Base-by-base conservation (phyloP, 805 yeast genomes). In the Schizosaccharomyces japonicus region DNA sequence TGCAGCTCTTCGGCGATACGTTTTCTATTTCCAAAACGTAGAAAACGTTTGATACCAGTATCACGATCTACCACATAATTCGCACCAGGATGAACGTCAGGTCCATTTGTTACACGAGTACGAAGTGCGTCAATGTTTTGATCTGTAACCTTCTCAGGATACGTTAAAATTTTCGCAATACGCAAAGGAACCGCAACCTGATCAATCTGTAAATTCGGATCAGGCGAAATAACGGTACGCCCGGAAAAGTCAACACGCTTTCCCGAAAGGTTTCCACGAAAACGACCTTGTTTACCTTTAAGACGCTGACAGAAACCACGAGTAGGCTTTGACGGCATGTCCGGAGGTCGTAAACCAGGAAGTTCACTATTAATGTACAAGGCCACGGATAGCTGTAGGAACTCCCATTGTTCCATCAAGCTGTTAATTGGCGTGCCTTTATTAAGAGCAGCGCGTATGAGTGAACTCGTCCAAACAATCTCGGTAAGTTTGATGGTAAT, bases 341-440 rank as follows among this genome's bases (percentile, higher is more conserved):
- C 66, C 3, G 68, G 64, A 28, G 47, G 36, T 10, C 39, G 36
- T 7, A 45, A 11, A 26, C 80, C 79, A 2, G 94, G 94, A 28
- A 94, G 79, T 63, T 90, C 99, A 1, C 95, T 82, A 61, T 90
- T 90, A 56, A 90, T 90, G 60, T 90, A 90, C 83, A 90, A 81
- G 19, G 98, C 99, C 45, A 90, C 85, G 1, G 94, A 80, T 47
- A 90, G 68, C 63, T 90, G 99, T 53, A 90, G 65, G 59, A 82
- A 90, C 58, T 90, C 99, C 99, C 99, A 90, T 58, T 90, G 98
- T 58, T 87, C 96, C 95, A 90, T 85, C 63, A 90, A 69, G 56
- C 82, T 82, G 53, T 83, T 81, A 57, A 92, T 77, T 13, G 95
- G 75, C 52, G 87, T 81, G 50, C 98, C 98, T 59, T 84, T 87